A percentile compares a stretch with the other conserved stretches of the same genome.
These are phyloP conservation scores for Tylopilus sp. DNA, from an alignment of 768 basidiomycete genomes.

Conservation along the genomic window DNA sequence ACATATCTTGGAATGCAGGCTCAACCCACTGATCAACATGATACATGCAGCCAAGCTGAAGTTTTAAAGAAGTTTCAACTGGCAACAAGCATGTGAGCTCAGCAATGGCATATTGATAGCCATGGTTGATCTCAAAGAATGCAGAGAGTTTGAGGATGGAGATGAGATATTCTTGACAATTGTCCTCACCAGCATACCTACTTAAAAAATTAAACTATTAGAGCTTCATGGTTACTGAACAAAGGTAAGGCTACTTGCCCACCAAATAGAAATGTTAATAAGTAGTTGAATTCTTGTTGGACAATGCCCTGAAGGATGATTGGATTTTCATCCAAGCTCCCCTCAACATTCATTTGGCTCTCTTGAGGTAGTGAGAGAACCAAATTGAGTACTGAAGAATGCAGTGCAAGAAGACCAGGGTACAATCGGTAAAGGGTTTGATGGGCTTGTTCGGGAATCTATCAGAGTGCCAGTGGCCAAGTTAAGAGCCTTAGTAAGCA, in stretches of 20 bases:
- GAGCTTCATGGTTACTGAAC: too few relatives aligned
- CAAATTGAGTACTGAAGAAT: neutral
- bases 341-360: neutral
- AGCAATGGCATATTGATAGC: conserved; percentile 2
- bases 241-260: neutral
- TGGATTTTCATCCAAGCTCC: neutral
- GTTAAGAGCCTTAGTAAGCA: too few relatives aligned
- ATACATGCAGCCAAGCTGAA: conserved; percentile 4
- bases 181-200: neutral
- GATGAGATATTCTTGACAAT: neutral
- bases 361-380: neutral
- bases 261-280: neutral
- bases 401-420: neutral
- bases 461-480: neutral
- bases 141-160: neutral
- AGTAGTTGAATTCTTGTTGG: neutral
- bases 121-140: neutral
- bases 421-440: neutral
- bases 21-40: conserved; percentile 10
- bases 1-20: neutral
- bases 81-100: neutral
- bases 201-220: neutral
- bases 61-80: neutral
- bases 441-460: neutral
- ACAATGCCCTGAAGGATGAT: neutral